phyloP scores from a whole-genome alignment of 2,329 filamentous ascomycete genomes.

The Monilinia aucupariae region DNA sequence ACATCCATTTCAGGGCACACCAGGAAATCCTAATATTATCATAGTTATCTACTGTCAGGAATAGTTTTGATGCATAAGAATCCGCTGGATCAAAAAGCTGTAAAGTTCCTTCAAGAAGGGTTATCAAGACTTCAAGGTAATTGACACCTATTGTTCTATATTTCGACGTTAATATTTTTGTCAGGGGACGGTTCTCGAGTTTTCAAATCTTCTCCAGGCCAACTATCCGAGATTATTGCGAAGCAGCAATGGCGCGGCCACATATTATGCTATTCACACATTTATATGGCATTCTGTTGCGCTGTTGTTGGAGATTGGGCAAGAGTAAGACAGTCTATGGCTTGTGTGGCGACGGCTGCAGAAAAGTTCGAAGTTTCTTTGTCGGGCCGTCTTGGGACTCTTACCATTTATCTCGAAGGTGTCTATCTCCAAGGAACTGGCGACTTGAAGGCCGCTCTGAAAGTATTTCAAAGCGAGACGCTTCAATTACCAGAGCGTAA shows the following conservation, averaged over 20 bases:
- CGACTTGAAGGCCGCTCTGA: slow-evolving; percentile 61
- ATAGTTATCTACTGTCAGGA: slow-evolving; percentile 32
- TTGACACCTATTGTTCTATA: neutral
- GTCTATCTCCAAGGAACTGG: slow-evolving; percentile 73
- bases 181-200: slow-evolving; percentile 14
- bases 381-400: slow-evolving; percentile 25
- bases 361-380: slow-evolving; percentile 26
- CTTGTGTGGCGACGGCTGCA: slow-evolving; percentile 25
- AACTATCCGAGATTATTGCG: slow-evolving; percentile 28
- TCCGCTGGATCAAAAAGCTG: slow-evolving; percentile 52
- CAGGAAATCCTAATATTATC: neutral
- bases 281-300: slow-evolving; percentile 33
- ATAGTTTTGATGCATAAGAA: slow-evolving; percentile 42
- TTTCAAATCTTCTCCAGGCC: slow-evolving; percentile 26
- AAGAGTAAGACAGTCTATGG: slow-evolving; percentile 27
- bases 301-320: slow-evolving; percentile 31
- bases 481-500: slow-evolving; percentile 48
- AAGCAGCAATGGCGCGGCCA: slow-evolving; percentile 32
- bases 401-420: slow-evolving; percentile 60
- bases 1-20: neutral
- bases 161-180: neutral
- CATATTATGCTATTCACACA: slow-evolving; percentile 32
- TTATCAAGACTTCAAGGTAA: slow-evolving; percentile 40
- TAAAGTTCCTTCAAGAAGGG: slow-evolving; percentile 53
- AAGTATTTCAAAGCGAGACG: slow-evolving; percentile 56